phyloP scores from a whole-genome alignment of 2,329 filamentous ascomycete genomes.

The Huntiella savannae region DNA sequence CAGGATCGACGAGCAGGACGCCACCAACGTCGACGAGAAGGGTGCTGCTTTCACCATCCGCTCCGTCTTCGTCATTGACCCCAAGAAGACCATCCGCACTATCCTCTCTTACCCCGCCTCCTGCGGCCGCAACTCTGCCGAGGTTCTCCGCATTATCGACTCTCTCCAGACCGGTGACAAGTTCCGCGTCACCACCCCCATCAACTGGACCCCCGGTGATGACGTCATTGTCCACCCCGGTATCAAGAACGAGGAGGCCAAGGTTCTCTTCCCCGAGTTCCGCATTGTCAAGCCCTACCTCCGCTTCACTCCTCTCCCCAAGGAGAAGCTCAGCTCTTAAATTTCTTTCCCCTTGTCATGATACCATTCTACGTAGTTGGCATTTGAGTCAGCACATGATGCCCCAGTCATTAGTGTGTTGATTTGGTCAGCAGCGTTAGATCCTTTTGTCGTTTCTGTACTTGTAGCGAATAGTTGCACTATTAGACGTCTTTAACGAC shows the following conservation, averaged over 20 bases:
- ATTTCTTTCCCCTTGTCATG: slow-evolving; percentile 3
- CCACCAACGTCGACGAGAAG: slow-evolving; percentile 63
- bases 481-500: background rate
- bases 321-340: slow-evolving; percentile 27
- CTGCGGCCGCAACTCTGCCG: slow-evolving; percentile 65
- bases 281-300: slow-evolving; percentile 53
- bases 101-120: slow-evolving; percentile 86
- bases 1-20: slow-evolving; percentile 61
- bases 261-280: slow-evolving; percentile 68
- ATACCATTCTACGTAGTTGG: background rate
- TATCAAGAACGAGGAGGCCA: slow-evolving; percentile 68
- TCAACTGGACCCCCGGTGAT: slow-evolving; percentile 76
- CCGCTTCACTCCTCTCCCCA: slow-evolving; percentile 48
- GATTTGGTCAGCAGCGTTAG: too few species aligned
- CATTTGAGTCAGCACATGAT: background rate
- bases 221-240: slow-evolving; percentile 82
- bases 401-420: background rate
- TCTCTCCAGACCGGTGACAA: slow-evolving; percentile 70
- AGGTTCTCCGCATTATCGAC: slow-evolving; percentile 63
- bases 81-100: slow-evolving; percentile 78
- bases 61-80: slow-evolving; percentile 87
- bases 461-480: slow-evolving; percentile 1
- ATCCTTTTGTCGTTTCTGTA: background rate
- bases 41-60: slow-evolving; percentile 86
- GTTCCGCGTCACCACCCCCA: slow-evolving; percentile 72